These are phyloP conservation scores for Claviceps maximensis DNA, from an alignment of 2,329 filamentous ascomycete genomes.

Conservation along the genomic window DNA sequence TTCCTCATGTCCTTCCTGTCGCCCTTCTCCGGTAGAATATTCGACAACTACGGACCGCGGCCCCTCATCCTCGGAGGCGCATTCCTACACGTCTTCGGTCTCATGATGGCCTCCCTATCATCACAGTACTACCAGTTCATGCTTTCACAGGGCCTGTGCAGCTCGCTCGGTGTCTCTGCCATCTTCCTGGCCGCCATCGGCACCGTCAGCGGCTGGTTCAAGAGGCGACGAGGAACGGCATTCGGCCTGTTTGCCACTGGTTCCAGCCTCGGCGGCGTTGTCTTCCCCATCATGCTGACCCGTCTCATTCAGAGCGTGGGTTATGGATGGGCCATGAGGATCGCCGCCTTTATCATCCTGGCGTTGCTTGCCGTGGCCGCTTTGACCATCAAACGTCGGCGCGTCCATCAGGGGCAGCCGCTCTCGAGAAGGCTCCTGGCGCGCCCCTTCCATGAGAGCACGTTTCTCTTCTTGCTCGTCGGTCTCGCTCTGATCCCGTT, in stretches of 20 bases:
- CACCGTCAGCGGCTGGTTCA: slow-evolving; percentile 21
- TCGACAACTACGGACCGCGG: slow-evolving; percentile 49
- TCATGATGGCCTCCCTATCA: slow-evolving; percentile 16
- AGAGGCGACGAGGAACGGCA: slow-evolving; percentile 19
- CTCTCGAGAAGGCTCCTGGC: slow-evolving; percentile 3
- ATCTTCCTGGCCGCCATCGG: slow-evolving; percentile 22
- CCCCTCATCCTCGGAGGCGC: slow-evolving; percentile 38
- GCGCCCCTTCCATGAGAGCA: slow-evolving; percentile 13
- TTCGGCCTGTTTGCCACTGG: slow-evolving; percentile 24
- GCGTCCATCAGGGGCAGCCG: background rate
- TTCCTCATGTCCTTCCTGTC: slow-evolving; percentile 6
- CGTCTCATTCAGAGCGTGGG: slow-evolving; percentile 22
- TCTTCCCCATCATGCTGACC: slow-evolving; percentile 27
- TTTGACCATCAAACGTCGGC: slow-evolving; percentile 18
- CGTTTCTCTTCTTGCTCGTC: slow-evolving; percentile 13
- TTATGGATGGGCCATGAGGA: slow-evolving; percentile 28
- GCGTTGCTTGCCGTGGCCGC: slow-evolving; percentile 20
- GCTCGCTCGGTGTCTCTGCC: slow-evolving; percentile 21
- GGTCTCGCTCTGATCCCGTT: slow-evolving; percentile 17
- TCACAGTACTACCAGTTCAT: slow-evolving; percentile 6
- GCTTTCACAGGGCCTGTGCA: slow-evolving; percentile 25
- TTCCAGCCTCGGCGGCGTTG: slow-evolving; percentile 24
- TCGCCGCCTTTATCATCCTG: slow-evolving; percentile 24
- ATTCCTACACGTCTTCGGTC: slow-evolving; percentile 43
- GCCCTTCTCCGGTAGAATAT: slow-evolving; percentile 22